Evolutionary conservation across 768 basidiomycete species (phyloP).

Genomic region (Scleroderma bovista): DNA sequence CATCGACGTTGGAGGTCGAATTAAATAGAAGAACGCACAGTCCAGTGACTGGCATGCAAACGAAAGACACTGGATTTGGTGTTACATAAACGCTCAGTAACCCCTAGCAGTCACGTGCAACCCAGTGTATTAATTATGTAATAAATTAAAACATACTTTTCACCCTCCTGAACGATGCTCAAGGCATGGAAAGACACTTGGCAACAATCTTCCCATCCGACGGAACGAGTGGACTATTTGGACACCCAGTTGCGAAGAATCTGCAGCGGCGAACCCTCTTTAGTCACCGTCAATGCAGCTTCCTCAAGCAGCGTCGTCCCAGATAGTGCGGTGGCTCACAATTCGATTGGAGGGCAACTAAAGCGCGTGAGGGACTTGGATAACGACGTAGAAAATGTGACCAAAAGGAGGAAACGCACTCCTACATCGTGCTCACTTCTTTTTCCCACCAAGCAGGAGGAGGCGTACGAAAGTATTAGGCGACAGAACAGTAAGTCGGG

Average conservation of each 20-base stretch:
- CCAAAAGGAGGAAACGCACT: neutral
- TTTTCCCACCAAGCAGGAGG: neutral
- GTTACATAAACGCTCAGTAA: too few relatives aligned
- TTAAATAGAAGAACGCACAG: neutral
- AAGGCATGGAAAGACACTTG: conserved; percentile 19
- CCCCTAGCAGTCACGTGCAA: too few relatives aligned
- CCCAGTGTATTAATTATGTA: too few relatives aligned
- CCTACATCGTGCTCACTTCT: neutral
- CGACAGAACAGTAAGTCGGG: conserved; percentile 16
- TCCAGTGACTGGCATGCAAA: too few relatives aligned
- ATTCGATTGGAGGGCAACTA: conserved; percentile 6
- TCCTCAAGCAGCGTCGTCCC: conserved; percentile 8
- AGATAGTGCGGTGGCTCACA: conserved; percentile 4
- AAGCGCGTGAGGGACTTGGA: conserved; percentile 11
- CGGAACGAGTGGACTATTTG: conserved; percentile 7
- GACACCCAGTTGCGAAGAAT: conserved; percentile 25
- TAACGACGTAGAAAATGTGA: neutral
- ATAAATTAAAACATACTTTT: neutral
- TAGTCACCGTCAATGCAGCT: conserved; percentile 14
- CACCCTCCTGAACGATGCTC: conserved; percentile 10
- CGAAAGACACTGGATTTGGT: too few relatives aligned
- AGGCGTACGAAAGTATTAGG: conserved; percentile 15
- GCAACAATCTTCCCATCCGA: conserved; percentile 1
- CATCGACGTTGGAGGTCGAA: neutral
- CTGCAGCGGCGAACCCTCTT: conserved; percentile 20